Evolutionary conservation across 257 asterid genomes (phyloP).

Genomic region (Capsicum baccatum): DNA sequence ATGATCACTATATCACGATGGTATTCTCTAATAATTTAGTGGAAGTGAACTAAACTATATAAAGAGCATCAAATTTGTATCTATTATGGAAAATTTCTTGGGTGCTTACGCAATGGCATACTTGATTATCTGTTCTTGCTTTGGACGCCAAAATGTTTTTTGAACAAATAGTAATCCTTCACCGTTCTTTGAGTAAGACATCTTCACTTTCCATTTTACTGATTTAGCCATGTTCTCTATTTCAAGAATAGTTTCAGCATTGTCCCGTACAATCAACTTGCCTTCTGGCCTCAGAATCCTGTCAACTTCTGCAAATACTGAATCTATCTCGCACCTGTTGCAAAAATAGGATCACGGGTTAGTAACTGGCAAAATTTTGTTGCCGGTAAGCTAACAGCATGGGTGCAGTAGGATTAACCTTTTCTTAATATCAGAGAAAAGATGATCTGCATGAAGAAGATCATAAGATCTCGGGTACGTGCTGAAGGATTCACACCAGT

Average conservation of each 20-base stretch:
- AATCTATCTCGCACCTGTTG: conserved; percentile 29
- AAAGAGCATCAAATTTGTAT: conserved; percentile 8
- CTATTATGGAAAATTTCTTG: not conserved
- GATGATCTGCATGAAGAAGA: conserved; percentile 38
- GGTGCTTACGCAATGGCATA: conserved; percentile 30
- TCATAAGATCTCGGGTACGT: conserved; percentile 38
- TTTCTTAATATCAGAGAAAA: conserved; percentile 32
- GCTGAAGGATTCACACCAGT: conserved; percentile 40
- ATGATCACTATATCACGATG: not conserved
- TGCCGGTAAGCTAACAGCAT: not conserved
- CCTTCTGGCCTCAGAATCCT: conserved; percentile 39
- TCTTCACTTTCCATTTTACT: conserved; percentile 28
- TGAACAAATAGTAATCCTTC: conserved; percentile 38
- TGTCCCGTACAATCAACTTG: conserved; percentile 36
- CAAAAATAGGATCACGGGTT: not conserved
- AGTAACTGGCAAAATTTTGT: not conserved
- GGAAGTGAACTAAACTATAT: conserved; percentile 20
- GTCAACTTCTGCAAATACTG: conserved; percentile 37
- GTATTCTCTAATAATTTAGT: conserved; percentile 14
- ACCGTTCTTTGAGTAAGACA: conserved; percentile 33
- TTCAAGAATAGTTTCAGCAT: conserved; percentile 29
- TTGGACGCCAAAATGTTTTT: conserved; percentile 36
- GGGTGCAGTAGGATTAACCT: conserved; percentile 16
- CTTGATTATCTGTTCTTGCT: conserved; percentile 28
- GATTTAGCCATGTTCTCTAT: conserved; percentile 36